These are phyloP conservation scores for Carpinus viminea DNA, from an alignment of 306 rosid species.

Conservation along the genomic window DNA sequence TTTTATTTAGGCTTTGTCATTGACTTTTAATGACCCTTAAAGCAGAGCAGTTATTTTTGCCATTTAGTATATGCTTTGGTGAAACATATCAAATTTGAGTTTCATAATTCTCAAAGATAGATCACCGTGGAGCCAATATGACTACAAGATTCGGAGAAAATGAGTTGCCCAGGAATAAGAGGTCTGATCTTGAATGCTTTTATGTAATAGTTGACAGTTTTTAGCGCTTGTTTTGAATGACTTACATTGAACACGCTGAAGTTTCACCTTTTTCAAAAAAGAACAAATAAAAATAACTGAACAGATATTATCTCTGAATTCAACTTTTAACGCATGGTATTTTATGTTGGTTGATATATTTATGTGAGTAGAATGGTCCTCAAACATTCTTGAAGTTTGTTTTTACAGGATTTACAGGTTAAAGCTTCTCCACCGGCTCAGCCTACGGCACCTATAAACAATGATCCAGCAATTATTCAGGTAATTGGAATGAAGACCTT, in stretches of 20 bases:
- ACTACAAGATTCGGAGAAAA: too few species aligned
- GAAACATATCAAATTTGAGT: not conserved
- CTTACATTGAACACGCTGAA: not conserved
- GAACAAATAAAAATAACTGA: not conserved
- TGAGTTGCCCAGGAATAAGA: not conserved
- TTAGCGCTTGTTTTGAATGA: not conserved
- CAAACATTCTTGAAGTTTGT: constrained; percentile 20
- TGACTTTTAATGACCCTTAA: not conserved
- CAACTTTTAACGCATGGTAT: not conserved
- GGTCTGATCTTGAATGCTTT: not conserved
- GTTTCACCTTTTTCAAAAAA: not conserved
- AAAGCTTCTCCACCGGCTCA: constrained; percentile 80
- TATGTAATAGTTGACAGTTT: not conserved
- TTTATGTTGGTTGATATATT: not conserved
- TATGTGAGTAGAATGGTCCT: not conserved
- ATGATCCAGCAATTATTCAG: constrained; percentile 91
- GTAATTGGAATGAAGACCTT: constrained; percentile 30
- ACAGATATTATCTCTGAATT: not conserved
- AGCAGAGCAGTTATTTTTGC: not conserved
- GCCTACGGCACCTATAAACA: constrained; percentile 62
- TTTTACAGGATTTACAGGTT: constrained; percentile 84
- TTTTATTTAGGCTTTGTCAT: not conserved
- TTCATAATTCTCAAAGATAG: not conserved
- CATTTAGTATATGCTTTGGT: not conserved
- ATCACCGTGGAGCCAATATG: not conserved